phyloP scores from a whole-genome alignment of 2,329 filamentous ascomycete species.

The Claviceps purpurea region DNA sequence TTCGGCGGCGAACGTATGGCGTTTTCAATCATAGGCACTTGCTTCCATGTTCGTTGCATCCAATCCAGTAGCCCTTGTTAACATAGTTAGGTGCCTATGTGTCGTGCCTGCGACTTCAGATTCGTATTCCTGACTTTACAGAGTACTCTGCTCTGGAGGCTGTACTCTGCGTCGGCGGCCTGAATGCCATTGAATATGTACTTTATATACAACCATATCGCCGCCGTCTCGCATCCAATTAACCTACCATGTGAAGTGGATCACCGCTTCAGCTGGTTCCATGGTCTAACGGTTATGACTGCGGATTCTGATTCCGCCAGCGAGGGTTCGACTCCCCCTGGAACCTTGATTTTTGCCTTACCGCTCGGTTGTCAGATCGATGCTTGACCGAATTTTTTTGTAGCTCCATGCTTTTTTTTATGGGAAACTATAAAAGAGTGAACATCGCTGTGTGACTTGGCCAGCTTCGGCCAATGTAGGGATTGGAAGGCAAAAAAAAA shows the following conservation, averaged over 20 bases:
- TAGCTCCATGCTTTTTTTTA: not conserved
- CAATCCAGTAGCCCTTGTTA: not conserved
- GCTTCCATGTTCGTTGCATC: not conserved
- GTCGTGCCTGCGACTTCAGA: too few species aligned
- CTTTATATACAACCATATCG: not conserved
- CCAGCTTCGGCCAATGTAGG: too few species aligned
- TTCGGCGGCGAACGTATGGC: not conserved
- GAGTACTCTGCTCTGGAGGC: too few species aligned
- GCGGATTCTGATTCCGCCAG: conserved; percentile 24
- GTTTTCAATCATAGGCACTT: not conserved
- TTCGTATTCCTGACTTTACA: too few species aligned
- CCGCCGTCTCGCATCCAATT: not conserved
- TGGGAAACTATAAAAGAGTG: too few species aligned
- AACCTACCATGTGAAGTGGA: conserved; percentile 14
- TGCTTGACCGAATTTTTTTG: not conserved
- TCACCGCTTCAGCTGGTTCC: conserved; percentile 16
- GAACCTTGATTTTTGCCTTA: conserved; percentile 15
- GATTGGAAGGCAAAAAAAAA: too few species aligned
- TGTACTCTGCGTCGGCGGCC: too few species aligned
- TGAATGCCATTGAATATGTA: too few species aligned
- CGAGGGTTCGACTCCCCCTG: conserved; percentile 24
- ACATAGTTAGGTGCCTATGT: too few species aligned
- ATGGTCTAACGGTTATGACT: conserved; percentile 26
- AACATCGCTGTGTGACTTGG: too few species aligned
- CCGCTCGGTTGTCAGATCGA: not conserved